Base-by-base conservation (phyloP, 768 basidiomycete species). In the Lepiota venenata region DNA sequence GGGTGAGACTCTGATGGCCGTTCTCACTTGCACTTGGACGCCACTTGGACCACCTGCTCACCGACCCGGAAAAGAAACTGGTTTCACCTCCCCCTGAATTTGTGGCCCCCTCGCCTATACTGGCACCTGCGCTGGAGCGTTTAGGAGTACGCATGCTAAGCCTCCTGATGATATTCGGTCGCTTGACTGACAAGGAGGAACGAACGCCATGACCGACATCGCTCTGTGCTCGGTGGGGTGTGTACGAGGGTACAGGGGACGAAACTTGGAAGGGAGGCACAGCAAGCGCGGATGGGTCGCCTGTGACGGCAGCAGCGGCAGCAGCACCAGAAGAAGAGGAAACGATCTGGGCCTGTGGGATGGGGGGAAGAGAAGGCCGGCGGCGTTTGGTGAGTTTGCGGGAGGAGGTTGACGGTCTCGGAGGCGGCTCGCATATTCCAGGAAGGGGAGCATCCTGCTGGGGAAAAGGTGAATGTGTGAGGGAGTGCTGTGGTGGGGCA, bases 281-380 rank as follows among this genome's bases (percentile, higher is more conserved):
- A 18, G 46, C 25, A 40, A 37, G 43, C 18, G 41, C 50, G 25
- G 49, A 15, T 15, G 56, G 49, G 16, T 49, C 40, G 3, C 50
- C 48, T 6, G 48, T 41, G 4, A 21, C 43, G 15, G 47, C 50
- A 4, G 56, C 56, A 29, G 50, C 45, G 7, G 56, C 50, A 32
- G 56, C 56, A 14, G 52, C 46, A 44, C 40, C 53, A 29, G 57
- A 55, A 11, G 57, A 58, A 15, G 52, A 51, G 20, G 57, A 20
- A 7, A 52, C 45, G 32, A 52, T 32, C 12, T 52, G 50, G 11
- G 38, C 16, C 20, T 52, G 51, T 20, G 56, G 56, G 20, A 47
- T 48, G 11, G 52, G 41, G 29, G 52, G 35, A 20, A 46, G 56
- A n/a, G 44, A 49, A 16, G 41, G 54, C 47, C 37, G 50, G 7